Conservation (phyloP, 352 stramenopile species). For the Phytophthora cryptogea region DNA sequence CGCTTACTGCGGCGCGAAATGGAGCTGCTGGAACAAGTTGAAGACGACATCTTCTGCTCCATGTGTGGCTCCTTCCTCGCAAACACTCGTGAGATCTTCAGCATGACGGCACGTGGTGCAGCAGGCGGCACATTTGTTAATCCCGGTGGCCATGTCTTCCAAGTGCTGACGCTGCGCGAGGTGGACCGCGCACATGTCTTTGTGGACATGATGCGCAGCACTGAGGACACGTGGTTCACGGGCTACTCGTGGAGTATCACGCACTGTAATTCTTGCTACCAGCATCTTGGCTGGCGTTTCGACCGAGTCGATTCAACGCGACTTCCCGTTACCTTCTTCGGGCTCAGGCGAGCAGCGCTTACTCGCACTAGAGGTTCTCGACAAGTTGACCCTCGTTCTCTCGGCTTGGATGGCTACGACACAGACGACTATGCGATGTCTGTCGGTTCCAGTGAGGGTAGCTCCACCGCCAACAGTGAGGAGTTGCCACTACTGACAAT, state of each 20-base stretch:
- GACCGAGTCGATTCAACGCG: slow-evolving; percentile 40
- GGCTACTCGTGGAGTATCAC: slow-evolving; percentile 84
- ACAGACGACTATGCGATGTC: slow-evolving; percentile 33
- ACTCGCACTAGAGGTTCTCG: slow-evolving; percentile 22
- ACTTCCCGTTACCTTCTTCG: slow-evolving; percentile 57
- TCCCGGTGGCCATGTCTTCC: slow-evolving; percentile 72
- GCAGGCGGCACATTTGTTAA: slow-evolving; percentile 83
- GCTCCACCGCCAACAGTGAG: slow-evolving; percentile 26
- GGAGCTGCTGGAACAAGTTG: slow-evolving; percentile 55
- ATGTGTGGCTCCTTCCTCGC: slow-evolving; percentile 65
- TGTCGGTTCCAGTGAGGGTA: slow-evolving; percentile 21
- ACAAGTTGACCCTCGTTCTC: slow-evolving; percentile 9
- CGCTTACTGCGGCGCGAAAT: slow-evolving; percentile 61
- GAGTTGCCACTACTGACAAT: slow-evolving; percentile 29
- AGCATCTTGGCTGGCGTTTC: slow-evolving; percentile 83
- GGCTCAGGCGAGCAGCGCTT: slow-evolving; percentile 69
- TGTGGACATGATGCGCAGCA: slow-evolving; percentile 49
- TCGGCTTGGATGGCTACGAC: slow-evolving; percentile 28
- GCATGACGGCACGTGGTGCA: slow-evolving; percentile 57
- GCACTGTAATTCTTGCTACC: slow-evolving; percentile 68
- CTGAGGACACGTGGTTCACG: slow-evolving; percentile 79
- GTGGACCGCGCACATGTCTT: slow-evolving; percentile 52
- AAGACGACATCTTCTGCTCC: slow-evolving; percentile 71
- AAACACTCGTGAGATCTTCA: slow-evolving; percentile 81
- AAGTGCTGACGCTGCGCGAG: slow-evolving; percentile 75